Evolutionary conservation across 1,284 basidiomycete species (phyloP).

Genomic region (Ustilago trichophora): DNA sequence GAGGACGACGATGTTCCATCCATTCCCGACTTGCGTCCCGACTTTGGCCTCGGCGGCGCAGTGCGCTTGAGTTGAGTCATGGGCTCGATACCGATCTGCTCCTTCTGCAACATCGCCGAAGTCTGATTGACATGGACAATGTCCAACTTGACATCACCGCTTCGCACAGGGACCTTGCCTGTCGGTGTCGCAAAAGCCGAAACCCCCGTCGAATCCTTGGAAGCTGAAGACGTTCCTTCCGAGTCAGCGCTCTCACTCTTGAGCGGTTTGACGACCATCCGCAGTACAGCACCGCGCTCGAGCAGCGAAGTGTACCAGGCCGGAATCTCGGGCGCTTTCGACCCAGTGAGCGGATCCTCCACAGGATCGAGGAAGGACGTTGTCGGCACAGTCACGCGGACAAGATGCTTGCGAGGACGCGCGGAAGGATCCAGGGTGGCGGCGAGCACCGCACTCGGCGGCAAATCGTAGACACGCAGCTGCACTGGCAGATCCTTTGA

Average conservation of each 20-base stretch:
- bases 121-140: slow-evolving; percentile 60
- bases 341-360: slow-evolving; percentile 38
- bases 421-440: slow-evolving; percentile 59
- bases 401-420: slow-evolving; percentile 59
- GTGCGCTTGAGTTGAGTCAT: slow-evolving; percentile 40
- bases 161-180: slow-evolving; percentile 38
- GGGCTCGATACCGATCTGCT: slow-evolving; percentile 40
- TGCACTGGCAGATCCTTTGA: slow-evolving; percentile 51
- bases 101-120: slow-evolving; percentile 60
- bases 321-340: slow-evolving; percentile 39
- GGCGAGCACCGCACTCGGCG: slow-evolving; percentile 62
- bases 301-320: slow-evolving; percentile 42
- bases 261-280: slow-evolving; percentile 38
- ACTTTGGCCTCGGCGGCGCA: slow-evolving; percentile 20
- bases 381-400: slow-evolving; percentile 55
- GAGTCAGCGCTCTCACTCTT: slow-evolving; percentile 10
- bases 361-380: slow-evolving; percentile 41
- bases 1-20: neutral
- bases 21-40: slow-evolving; percentile 23
- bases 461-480: slow-evolving; percentile 55
- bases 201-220: slow-evolving; percentile 9
- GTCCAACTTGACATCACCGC: slow-evolving; percentile 38
- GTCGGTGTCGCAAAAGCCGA: slow-evolving; percentile 26
- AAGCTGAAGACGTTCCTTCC: neutral
- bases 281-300: slow-evolving; percentile 47